Base-by-base conservation (phyloP, 495 filamentous ascomycete species). In the Neurospora pannonica region DNA sequence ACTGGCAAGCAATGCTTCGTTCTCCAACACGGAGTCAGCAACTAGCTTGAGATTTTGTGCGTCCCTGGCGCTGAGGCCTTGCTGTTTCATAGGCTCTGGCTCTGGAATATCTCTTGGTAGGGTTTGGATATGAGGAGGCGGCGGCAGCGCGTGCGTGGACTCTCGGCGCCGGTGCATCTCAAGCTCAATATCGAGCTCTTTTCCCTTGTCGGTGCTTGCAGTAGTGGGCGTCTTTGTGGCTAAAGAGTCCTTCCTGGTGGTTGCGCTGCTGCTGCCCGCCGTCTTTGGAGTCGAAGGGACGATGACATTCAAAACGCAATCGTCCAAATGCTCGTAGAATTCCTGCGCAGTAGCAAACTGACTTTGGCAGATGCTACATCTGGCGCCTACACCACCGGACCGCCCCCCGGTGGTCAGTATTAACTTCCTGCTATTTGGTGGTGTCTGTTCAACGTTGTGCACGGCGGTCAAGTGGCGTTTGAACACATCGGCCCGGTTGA, bases 401-500 rank as follows among this genome's bases (percentile, higher is more conserved):
- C 80, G 74, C 17, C 78, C 73, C 10, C 76, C 77, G 3, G 78
- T 71, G 10, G 77, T 73, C 28, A 82, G 54, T 15, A 82, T 75
- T 69, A 83, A 38, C 89, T 95, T 97, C 77, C 97, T 90, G 83
- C 93, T 93, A 82, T 99, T 98, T 0, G 97, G 95, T 11, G 97
- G 93, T 0, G 92, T 96, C 81, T 99, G 96, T 79, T 99, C 96
- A 36, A 98, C 96, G 31, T 91, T 90, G 79, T 99, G 96, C 1
- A 97, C 94, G 1, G 94, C 92, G 36, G 94, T 97, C 74, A 99
- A 84, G 81, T 99, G 96, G 34, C 96, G 90, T 86, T 98, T 99
- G 87, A 99, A 99, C 62, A 99, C 97, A 79, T 99, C 96, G 36
- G 97, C 96, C 28, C 96, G 89, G 85, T 99, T 99, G 85, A 99